These are phyloP conservation scores for Leishmania guyanensis DNA, from an alignment of 208 protist genomes.

Conservation along the genomic window DNA sequence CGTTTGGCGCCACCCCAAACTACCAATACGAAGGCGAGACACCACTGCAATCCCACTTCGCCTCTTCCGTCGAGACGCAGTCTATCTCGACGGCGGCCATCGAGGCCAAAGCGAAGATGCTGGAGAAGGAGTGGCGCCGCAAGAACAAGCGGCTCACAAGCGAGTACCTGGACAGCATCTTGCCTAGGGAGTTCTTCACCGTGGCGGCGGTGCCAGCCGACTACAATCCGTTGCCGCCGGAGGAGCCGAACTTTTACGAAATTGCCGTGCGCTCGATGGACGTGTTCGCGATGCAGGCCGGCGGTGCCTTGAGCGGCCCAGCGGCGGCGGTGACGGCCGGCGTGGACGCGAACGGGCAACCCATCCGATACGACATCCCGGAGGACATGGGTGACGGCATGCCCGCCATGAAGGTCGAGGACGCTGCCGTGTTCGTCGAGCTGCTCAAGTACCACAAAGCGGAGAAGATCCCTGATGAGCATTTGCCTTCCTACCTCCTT, in stretches of 20 bases:
- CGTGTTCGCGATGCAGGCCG: constrained; percentile 45
- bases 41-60: constrained; percentile 84
- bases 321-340: constrained; percentile 29
- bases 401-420: constrained; percentile 96
- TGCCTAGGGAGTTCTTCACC: constrained; percentile 76
- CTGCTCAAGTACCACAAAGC: constrained; percentile 93
- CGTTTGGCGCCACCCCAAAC: constrained; percentile 81
- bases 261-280: constrained; percentile 69
- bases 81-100: constrained; percentile 73
- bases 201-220: constrained; percentile 71
- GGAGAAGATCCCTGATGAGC: constrained; percentile 86
- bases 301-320: background rate
- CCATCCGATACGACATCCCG: constrained; percentile 80
- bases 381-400: constrained; percentile 90
- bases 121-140: constrained; percentile 82
- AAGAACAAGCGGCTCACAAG: constrained; percentile 87
- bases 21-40: constrained; percentile 87
- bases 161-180: constrained; percentile 73
- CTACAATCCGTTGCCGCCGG: constrained; percentile 77
- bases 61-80: constrained; percentile 45
- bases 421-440: constrained; percentile 96
- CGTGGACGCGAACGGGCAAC: constrained; percentile 37
- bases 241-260: constrained; percentile 92
- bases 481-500: constrained; percentile 95
- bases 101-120: constrained; percentile 69